Percentiles rank a stretch among this genome's conserved stretches.
phyloP scores from a whole-genome alignment of 345 rosid species.

The Lenwebbia sp. region DNA sequence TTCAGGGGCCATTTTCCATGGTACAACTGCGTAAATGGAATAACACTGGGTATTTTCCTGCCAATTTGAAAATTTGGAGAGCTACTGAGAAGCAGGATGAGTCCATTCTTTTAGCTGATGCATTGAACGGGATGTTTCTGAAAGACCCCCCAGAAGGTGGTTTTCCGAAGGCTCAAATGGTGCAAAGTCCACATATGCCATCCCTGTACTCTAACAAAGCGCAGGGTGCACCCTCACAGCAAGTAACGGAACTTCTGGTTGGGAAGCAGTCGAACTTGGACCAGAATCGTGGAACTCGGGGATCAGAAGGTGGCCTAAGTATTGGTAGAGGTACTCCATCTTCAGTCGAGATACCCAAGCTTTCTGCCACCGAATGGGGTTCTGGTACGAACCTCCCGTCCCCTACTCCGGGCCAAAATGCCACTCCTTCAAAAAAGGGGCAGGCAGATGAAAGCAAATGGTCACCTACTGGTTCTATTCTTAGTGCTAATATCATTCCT shows the following conservation, averaged over 20 bases:
- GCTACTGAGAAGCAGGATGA: slow-evolving; percentile 48
- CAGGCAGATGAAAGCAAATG: slow-evolving; percentile 45
- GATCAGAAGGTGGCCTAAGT: slow-evolving; percentile 18
- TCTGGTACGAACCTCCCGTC: slow-evolving; percentile 74
- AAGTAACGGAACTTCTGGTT: slow-evolving; percentile 11
- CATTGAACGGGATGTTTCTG: slow-evolving; percentile 57
- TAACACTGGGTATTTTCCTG: slow-evolving; percentile 85
- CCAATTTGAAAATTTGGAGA: slow-evolving; percentile 80
- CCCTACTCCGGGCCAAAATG: slow-evolving; percentile 72
- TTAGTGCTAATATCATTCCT: slow-evolving; percentile 12
- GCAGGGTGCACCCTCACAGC: slow-evolving; percentile 5
- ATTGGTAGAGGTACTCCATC: slow-evolving; percentile 20
- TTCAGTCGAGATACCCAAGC: slow-evolving; percentile 42
- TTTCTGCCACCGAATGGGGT: slow-evolving; percentile 45
- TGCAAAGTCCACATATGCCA: slow-evolving; percentile 3
- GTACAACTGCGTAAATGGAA: slow-evolving; percentile 95
- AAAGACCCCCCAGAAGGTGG: slow-evolving; percentile 30
- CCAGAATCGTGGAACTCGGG: slow-evolving; percentile 21
- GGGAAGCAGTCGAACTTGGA: slow-evolving; percentile 17
- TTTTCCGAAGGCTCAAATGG: slow-evolving; percentile 18
- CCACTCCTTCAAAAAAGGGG: slow-evolving; percentile 22
- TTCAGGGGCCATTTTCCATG: slow-evolving; percentile 93
- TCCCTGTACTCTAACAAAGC: slow-evolving; percentile 16
- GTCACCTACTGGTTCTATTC: slow-evolving; percentile 39
- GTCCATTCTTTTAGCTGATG: slow-evolving; percentile 66